Evolutionary conservation across 768 basidiomycete genomes (phyloP).

Genomic region (Suillus cothurnatus): DNA sequence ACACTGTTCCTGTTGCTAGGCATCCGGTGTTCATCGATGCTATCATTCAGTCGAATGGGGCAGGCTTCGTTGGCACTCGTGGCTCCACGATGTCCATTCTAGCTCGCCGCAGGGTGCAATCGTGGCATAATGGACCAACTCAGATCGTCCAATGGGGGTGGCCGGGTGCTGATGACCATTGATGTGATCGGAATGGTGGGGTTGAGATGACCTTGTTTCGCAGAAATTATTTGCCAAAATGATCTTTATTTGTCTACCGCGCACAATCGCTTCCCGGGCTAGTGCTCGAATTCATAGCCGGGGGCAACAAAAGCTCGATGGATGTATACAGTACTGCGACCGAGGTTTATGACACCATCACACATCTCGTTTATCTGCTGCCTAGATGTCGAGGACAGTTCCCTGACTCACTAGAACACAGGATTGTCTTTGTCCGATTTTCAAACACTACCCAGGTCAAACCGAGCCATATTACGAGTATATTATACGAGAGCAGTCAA

Average conservation of each 20-base stretch:
- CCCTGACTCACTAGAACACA: conserved; percentile 48
- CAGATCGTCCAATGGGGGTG: conserved; percentile 61
- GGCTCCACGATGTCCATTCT: conserved; percentile 71
- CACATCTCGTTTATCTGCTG: conserved; percentile 43
- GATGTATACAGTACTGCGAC: conserved; percentile 43
- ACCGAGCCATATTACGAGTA: conserved; percentile 35
- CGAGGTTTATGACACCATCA: conserved; percentile 44
- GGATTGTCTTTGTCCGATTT: conserved; percentile 36
- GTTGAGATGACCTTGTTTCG: background rate
- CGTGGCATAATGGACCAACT: conserved; percentile 61
- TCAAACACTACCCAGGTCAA: conserved; percentile 39
- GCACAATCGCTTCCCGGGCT: conserved; percentile 43
- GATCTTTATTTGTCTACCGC: background rate
- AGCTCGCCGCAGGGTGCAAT: conserved; percentile 62
- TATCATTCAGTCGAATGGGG: conserved; percentile 65
- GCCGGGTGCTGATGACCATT: conserved; percentile 59
- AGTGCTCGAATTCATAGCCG: conserved; percentile 56
- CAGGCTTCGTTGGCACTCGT: conserved; percentile 74
- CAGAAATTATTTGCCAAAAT: background rate
- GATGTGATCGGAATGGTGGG: background rate
- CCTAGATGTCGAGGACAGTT: conserved; percentile 16
- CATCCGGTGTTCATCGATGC: conserved; percentile 74
- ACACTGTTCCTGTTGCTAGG: conserved; percentile 39
- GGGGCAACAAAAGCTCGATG: conserved; percentile 53
- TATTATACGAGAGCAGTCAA: no score